Conservation (phyloP, 495 filamentous ascomycete genomes). For the Glarea lozoyensis region DNA sequence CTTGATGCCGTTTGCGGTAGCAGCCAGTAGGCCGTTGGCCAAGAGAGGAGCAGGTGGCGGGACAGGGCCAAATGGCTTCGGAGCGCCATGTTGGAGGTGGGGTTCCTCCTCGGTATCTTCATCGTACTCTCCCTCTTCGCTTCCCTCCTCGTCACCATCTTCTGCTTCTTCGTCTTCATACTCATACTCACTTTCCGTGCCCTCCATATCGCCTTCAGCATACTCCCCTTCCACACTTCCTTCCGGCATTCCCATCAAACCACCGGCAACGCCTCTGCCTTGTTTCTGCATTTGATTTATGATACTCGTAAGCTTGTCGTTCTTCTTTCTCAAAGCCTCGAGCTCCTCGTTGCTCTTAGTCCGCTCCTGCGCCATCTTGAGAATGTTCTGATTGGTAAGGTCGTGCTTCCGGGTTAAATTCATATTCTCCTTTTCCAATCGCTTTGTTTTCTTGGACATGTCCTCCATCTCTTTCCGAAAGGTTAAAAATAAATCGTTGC, state of each 20-base stretch:
- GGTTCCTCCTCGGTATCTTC: constrained; percentile 51
- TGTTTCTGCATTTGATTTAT: constrained; percentile 92
- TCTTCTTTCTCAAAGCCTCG: constrained; percentile 76
- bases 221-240: constrained; percentile 35
- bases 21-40: constrained; percentile 29
- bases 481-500: constrained; percentile 94
- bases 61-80: constrained; percentile 39
- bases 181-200: constrained; percentile 58
- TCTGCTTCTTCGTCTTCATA: constrained; percentile 70
- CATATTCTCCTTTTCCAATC: constrained; percentile 93
- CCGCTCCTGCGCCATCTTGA: constrained; percentile 96
- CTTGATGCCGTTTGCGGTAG: constrained; percentile 34
- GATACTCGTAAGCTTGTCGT: constrained; percentile 84
- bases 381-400: constrained; percentile 85
- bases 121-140: constrained; percentile 56
- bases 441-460: constrained; percentile 99
- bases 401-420: constrained; percentile 88
- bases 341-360: constrained; percentile 73
- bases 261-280: constrained; percentile 57
- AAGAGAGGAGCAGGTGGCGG: constrained; percentile 47
- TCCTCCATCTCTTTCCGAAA: constrained; percentile 99
- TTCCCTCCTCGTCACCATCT: constrained; percentile 51
- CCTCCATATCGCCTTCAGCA: constrained; percentile 57
- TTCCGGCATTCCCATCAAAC: constrained; percentile 48
- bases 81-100: constrained; percentile 40